These are phyloP conservation scores for Aspergillus clavatus DNA, from an alignment of 2,329 filamentous ascomycete genomes.

Conservation along the genomic window DNA sequence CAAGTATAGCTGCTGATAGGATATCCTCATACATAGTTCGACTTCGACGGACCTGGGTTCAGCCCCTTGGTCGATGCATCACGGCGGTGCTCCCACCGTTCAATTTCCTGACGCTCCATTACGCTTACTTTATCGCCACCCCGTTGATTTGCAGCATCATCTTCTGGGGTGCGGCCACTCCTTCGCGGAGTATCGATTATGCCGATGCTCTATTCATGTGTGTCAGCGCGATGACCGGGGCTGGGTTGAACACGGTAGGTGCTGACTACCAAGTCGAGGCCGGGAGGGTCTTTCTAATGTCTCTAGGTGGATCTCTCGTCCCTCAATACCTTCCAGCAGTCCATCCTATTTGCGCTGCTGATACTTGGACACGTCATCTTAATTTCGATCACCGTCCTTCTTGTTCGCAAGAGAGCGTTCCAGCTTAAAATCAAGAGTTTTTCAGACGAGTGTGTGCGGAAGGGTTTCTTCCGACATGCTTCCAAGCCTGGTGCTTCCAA, in stretches of 20 bases:
- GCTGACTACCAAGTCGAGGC: conserved; percentile 24
- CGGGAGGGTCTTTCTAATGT: conserved; percentile 3
- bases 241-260: conserved; percentile 60
- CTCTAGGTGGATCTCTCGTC: conserved; percentile 46
- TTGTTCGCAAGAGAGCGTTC: conserved; percentile 58
- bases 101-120: conserved; percentile 63
- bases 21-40: not conserved
- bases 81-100: conserved; percentile 35
- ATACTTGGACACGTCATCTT: conserved; percentile 63
- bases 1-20: too few relatives aligned
- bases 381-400: conserved; percentile 61
- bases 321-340: conserved; percentile 64
- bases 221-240: conserved; percentile 62
- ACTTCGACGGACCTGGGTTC: conserved; percentile 12
- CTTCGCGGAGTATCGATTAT: conserved; percentile 52
- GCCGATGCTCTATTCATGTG: conserved; percentile 63
- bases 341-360: conserved; percentile 60
- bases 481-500: conserved; percentile 1
- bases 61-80: conserved; percentile 19
- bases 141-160: conserved; percentile 55
- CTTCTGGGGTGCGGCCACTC: conserved; percentile 53
- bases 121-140: conserved; percentile 59
- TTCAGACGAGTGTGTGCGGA: conserved; percentile 32
- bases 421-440: conserved; percentile 56
- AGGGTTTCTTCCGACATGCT: not conserved